A percentile compares a stretch with the other conserved stretches of the same genome.
These are phyloP conservation scores for Globisporangium nagaii DNA, from an alignment of 352 stramenopile genomes.

Conservation along the genomic window DNA sequence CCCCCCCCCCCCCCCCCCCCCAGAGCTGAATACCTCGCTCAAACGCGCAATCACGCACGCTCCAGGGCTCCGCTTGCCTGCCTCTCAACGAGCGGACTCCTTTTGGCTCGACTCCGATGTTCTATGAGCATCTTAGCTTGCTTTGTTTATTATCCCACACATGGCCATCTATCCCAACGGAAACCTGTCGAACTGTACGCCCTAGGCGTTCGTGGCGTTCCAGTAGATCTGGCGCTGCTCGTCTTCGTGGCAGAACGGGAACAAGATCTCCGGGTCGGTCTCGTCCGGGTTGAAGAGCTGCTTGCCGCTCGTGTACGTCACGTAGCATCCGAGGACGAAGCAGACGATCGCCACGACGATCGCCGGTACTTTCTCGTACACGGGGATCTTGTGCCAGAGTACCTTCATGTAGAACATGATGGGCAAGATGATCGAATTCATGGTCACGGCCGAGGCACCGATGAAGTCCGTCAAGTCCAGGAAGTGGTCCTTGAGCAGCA, in stretches of 20 bases:
- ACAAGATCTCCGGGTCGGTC: neutral
- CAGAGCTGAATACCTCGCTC: too few species aligned
- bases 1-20: too few species aligned
- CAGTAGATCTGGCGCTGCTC: conserved; percentile 13
- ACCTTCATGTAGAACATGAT: conserved; percentile 20
- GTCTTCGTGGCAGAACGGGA: conserved; percentile 15
- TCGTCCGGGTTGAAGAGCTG: conserved; percentile 16
- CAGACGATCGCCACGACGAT: conserved; percentile 15
- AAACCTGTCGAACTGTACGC: too few species aligned
- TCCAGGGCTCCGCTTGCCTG: too few species aligned
- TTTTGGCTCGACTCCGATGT: too few species aligned
- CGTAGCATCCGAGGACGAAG: conserved; percentile 16
- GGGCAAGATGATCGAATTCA: conserved; percentile 23
- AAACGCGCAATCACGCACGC: too few species aligned
- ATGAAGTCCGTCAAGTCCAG: conserved; percentile 21
- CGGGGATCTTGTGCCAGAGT: conserved; percentile 14
- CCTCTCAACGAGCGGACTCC: too few species aligned
- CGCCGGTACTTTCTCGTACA: conserved; percentile 16
- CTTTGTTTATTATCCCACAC: neutral
- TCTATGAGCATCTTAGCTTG: neutral
- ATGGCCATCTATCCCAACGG: too few species aligned
- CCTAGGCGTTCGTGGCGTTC: conserved; percentile 6
- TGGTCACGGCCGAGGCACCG: conserved; percentile 16
- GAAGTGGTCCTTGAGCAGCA: conserved; percentile 17
- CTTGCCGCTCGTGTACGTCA: conserved; percentile 19